Evolutionary conservation across 495 filamentous ascomycete genomes (phyloP), one percentile per base, ranked within the genome.

Genomic region (Rostrohypoxylon terebratum): DNA sequence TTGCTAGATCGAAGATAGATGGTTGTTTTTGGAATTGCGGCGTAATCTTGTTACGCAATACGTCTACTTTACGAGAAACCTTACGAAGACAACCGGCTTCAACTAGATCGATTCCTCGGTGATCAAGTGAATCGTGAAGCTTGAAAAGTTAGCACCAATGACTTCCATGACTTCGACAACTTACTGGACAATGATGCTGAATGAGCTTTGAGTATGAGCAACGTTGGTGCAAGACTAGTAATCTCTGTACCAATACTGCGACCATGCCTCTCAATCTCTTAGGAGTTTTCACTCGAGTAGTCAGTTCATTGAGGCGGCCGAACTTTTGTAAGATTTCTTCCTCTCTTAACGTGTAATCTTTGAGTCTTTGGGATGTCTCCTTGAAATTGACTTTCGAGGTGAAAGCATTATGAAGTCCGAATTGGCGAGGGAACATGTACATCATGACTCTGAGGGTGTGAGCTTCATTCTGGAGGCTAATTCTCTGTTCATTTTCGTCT

Each of bases 391-490:
- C 82, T 10, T 81, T 77, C 1, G 88, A 89, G 0, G 91, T 92
- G 73, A 98, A 98, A n/a, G 91, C 93, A 80, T 97, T 99, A 71
- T 95, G 92, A 11, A 99, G 82, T 3, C 89, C 88, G 76, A 97
- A 98, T 77, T 98, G 94, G 18, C 91, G 86, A 33, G 96, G 96
- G 70, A 99, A 99, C 1, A 99, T 89, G 78, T 99, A 95, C 81
- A 93, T 94, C 88, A 97, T 87, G 25, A 98, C 81, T 66, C 91
- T 93, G 6, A 90, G 74, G 0, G 89, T 92, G 58, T 91, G 85
- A 3, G 81, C 72, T n/a, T 78, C 76, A 55, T 87, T 84, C 6
- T 82, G 74, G 4, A 77, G 33, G 0, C 36, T 3, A 25, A 58
- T 47, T 2, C 14, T 58, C 8, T 11, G 54, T 20, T 57, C 63